Percentiles rank a stretch among this genome's conserved stretches.
These are phyloP conservation scores for Coniochaeta ligniaria DNA, from an alignment of 2,329 filamentous ascomycete genomes.

Conservation along the genomic window DNA sequence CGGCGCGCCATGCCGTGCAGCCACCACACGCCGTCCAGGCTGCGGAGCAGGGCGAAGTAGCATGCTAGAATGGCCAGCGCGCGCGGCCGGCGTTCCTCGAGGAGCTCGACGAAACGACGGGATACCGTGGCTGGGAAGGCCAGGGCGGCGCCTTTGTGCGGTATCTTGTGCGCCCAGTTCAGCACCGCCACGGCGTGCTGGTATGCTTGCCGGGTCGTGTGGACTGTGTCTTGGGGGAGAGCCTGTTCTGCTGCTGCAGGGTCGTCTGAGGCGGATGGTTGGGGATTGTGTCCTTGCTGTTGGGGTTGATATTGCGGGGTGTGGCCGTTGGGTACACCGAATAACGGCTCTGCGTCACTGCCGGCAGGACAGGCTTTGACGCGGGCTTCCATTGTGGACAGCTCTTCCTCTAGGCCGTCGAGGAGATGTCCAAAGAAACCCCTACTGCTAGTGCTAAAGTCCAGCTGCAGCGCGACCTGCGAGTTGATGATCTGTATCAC, in stretches of 20 bases:
- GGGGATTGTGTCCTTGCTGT: neutral
- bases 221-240: constrained; percentile 4
- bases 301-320: neutral
- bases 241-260: neutral
- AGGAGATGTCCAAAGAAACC: constrained; percentile 57
- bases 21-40: constrained; percentile 61
- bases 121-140: constrained; percentile 59
- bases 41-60: constrained; percentile 59
- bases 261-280: neutral
- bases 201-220: constrained; percentile 46
- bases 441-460: constrained; percentile 43
- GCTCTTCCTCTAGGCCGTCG: constrained; percentile 49
- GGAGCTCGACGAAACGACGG: constrained; percentile 51
- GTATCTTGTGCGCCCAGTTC: constrained; percentile 58
- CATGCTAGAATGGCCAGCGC: constrained; percentile 58
- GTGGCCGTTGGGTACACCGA: constrained; percentile 3
- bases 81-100: constrained; percentile 51
- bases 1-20: constrained; percentile 57
- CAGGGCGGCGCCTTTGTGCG: constrained; percentile 50
- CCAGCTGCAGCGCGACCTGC: constrained; percentile 54
- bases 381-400: constrained; percentile 24
- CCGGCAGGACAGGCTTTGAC: neutral
- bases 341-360: neutral
- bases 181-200: constrained; percentile 58
- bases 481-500: constrained; percentile 57